Conservation (phyloP, 495 filamentous ascomycete genomes). For the Sporormia fimetaria region DNA sequence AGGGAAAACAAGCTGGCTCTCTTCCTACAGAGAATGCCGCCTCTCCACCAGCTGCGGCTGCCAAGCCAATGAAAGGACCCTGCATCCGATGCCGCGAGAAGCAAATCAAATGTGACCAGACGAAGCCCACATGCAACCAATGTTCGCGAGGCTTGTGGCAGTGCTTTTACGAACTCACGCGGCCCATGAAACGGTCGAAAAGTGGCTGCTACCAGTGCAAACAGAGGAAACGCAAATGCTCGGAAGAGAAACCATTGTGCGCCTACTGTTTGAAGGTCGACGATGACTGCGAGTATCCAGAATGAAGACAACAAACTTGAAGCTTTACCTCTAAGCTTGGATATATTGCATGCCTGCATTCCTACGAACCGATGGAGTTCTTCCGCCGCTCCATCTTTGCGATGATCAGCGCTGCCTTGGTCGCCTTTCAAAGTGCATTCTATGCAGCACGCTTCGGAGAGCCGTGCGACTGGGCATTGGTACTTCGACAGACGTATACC, state of each 20-base stretch:
- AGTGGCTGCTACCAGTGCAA: conserved; percentile 6
- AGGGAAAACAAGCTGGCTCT: conserved; percentile 4
- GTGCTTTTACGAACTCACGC: conserved; percentile 3
- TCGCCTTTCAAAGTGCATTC: too few relatives aligned
- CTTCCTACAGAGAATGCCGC: conserved; percentile 2
- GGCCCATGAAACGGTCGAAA: conserved; percentile 10
- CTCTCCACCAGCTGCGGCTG: neutral
- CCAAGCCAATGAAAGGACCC: conserved; percentile 1
- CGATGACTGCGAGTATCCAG: conserved; percentile 12
- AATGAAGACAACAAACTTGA: neutral
- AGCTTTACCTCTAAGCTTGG: neutral
- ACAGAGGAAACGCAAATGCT: conserved; percentile 8
- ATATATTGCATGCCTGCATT: neutral
- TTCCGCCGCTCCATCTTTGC: too few relatives aligned
- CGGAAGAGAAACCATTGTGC: conserved; percentile 11
- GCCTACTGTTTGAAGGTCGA: conserved; percentile 11
- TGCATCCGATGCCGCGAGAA: conserved; percentile 13
- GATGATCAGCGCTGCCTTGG: too few relatives aligned
- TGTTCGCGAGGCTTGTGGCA: conserved; percentile 7
- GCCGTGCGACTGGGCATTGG: too few relatives aligned
- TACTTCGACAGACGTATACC: too few relatives aligned
- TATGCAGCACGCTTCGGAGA: too few relatives aligned
- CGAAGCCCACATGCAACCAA: conserved; percentile 9
- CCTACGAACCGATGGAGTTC: too few relatives aligned
- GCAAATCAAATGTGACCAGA: conserved; percentile 18